Evolutionary conservation across 2,329 filamentous ascomycete species (phyloP), one percentile per base, ranked within the genome.

Genomic region (Periconia sp.): DNA sequence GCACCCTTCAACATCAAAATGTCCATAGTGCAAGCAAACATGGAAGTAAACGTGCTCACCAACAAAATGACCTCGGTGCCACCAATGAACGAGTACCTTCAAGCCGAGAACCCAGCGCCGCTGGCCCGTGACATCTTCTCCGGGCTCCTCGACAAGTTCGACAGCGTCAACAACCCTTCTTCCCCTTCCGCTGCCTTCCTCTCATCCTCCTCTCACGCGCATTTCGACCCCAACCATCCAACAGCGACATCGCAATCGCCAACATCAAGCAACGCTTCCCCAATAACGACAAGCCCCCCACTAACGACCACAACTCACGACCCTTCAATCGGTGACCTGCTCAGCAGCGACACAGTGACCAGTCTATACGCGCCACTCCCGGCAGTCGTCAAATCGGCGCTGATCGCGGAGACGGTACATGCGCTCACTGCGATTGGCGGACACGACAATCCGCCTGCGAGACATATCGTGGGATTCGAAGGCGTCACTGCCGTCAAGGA

Each of bases 1-100:
- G 75, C 93, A 0, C 94, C 94, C 0, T 97, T 97, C 79, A 97
- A 97, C 76, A 86, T 97, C 77, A 96, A 93, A 74, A 85, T 97
- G 73, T 97, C 92, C 41, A 92, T 97, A 61, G 88, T 99, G 43
- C 93, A 99, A 78, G 92, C 92, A 23, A 95, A 92, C 74, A 91
- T 96, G 76, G 93, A 97, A 77, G 90, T 96, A 57, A 86, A 89
- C 59, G 86, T 91, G 31, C 81, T 97, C 53, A 94, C 91, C 27
- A 96, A 96, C 75, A 87, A 88, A 52, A 89, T 97, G 64, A 89
- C 87, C 46, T 91, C 93, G 61, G 89, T 90, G 2, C 92, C 93
- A 6, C 86, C 87, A 35, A 83, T 96, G 68, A 81, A 82, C 1
- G 85, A 85, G 56, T 89, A 89, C 65, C 83, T 88, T 8, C 84